Base-by-base conservation (phyloP, 306 rosid species). In the Gleditsia sinensis region DNA sequence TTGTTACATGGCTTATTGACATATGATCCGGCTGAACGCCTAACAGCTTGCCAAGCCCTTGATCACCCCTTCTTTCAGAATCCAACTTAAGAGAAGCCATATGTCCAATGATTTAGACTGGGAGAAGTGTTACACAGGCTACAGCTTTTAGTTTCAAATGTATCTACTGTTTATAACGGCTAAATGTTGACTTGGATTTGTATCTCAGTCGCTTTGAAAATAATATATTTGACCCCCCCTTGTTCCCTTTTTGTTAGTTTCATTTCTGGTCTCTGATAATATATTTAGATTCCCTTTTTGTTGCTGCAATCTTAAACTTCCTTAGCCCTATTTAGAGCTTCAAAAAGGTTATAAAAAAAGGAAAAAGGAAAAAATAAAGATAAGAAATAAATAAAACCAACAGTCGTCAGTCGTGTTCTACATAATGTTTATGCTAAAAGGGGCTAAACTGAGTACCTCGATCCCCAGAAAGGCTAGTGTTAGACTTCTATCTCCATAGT, bases 21-120 rank as follows among this genome's bases (percentile, higher is more conserved):
- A 30, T 93, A 81, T 48, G 96, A 93, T 67, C 97, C 98, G 0
- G 50, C 80, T 14, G 84, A 89, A 69, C 92, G 98, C 21, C 78
- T 91, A 33, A 87, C 92, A 0, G 97, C 98, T 43, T 83, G 81
- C 10, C 84, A 91, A 83, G 97, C 98, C 24, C 97, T 93, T 27
- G 82, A 84, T 69, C 98, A 91, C 50, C 96, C 91, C 55, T 93
- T 93, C 85, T 91, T 93, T 83, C 67, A 69, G 64, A 83, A 70
- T 80, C 74, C 87, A 69, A 74, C 91, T 45, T 90, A 76, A 67
- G 39, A 27, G 66, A 39, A 64, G 59, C n/a, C 27, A 75, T 23
- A 32, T 50, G 14, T 16, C n/a, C 28, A n/a, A 7, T 36, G 82
- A 49, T 60, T 30, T 17, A 57, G 67, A 65, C 72, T 63, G 33